Evolutionary conservation across 1,139 yeast genomes (phyloP).

Genomic region (Lodderomyces pseudojiufengensis): DNA sequence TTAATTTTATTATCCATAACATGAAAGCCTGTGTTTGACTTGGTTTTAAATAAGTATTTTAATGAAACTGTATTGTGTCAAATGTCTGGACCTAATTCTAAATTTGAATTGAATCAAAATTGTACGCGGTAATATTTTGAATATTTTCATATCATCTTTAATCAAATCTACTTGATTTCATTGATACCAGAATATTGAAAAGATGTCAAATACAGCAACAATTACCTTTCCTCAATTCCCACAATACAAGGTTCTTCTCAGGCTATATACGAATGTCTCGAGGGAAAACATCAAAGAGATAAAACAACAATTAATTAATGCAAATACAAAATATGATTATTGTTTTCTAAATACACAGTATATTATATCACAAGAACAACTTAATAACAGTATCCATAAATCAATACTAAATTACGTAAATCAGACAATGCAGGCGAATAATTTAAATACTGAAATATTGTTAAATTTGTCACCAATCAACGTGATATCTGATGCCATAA

Average conservation of each 20-base stretch:
- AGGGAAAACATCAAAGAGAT: constrained; percentile 21
- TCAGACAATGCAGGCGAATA: constrained; percentile 34
- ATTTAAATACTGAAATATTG: constrained; percentile 42
- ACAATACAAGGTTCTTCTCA: constrained; percentile 21
- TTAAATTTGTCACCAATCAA: constrained; percentile 41
- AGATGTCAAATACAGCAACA: constrained; percentile 1
- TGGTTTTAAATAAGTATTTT: background rate
- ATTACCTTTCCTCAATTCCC: constrained; percentile 35
- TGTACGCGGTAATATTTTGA: no score
- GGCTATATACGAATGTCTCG: constrained; percentile 22
- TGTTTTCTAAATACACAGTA: constrained; percentile 39
- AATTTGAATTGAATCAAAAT: no score
- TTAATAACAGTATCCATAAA: constrained; percentile 31
- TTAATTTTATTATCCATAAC: background rate
- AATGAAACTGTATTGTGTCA: no score
- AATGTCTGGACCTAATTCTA: no score
- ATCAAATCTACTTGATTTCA: no score
- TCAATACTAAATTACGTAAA: constrained; percentile 28
- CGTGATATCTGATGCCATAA: constrained; percentile 43
- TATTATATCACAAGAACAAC: constrained; percentile 36
- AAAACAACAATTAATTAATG: constrained; percentile 28
- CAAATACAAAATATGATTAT: constrained; percentile 34
- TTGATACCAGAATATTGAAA: no score
- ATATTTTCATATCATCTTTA: no score
- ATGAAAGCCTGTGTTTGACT: background rate